Conservation (phyloP, 768 basidiomycete genomes). For the Sporobolomyces phaffii region DNA sequence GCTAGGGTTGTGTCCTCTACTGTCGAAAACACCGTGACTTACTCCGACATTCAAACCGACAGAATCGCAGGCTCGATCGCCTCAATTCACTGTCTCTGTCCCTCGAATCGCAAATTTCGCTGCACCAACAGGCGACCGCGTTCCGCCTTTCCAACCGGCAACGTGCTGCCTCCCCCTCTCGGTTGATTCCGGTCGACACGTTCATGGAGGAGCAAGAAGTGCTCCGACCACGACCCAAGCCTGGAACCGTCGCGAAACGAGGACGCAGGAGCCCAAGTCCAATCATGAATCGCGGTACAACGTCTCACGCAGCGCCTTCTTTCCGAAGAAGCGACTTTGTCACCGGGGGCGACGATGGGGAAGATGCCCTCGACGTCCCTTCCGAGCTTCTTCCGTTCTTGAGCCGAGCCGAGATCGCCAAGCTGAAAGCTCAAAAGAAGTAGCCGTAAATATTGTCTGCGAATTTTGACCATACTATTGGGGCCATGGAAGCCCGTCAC, state of each 20-base stretch:
- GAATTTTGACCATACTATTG: too few relatives aligned
- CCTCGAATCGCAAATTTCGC: background rate
- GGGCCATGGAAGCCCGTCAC: too few relatives aligned
- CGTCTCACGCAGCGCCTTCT: background rate
- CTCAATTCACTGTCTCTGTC: background rate
- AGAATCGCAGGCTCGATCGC: slow-evolving; percentile 20
- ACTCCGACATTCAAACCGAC: background rate
- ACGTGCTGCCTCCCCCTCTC: background rate
- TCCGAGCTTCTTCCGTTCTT: slow-evolving; percentile 22
- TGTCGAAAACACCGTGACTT: background rate
- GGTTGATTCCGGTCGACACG: slow-evolving; percentile 13
- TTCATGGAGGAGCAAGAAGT: slow-evolving; percentile 19
- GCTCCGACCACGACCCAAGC: background rate
- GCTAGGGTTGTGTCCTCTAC: too few relatives aligned
- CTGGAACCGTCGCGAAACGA: background rate
- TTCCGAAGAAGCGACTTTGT: background rate
- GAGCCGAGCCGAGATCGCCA: slow-evolving; percentile 14
- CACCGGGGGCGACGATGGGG: background rate
- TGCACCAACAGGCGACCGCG: slow-evolving; percentile 16
- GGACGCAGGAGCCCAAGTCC: background rate
- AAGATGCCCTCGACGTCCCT: slow-evolving; percentile 5
- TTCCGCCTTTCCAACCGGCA: slow-evolving; percentile 14
- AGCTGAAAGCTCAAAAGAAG: background rate
- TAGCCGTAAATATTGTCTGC: background rate
- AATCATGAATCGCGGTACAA: background rate